Evolutionary conservation across 768 basidiomycete genomes (phyloP).

Genomic region (Leccinum pellstonianum): DNA sequence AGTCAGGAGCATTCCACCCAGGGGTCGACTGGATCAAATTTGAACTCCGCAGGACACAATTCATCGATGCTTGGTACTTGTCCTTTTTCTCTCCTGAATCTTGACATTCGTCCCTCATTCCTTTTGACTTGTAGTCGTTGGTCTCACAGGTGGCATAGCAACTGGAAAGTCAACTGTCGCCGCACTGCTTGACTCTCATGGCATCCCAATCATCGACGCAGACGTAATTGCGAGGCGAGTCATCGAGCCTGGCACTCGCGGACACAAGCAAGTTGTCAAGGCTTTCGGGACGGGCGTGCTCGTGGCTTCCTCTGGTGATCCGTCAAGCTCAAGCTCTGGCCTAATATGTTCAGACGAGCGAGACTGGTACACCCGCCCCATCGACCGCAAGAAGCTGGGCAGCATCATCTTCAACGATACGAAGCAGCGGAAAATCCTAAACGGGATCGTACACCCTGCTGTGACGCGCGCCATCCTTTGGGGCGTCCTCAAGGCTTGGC

Average conservation of each 20-base stretch:
- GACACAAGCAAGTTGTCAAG: conserved; percentile 60
- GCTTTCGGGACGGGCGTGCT: conserved; percentile 75
- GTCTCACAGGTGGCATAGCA: conserved; percentile 94
- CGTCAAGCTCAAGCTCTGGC: not conserved
- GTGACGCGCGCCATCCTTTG: conserved; percentile 78
- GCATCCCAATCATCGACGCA: conserved; percentile 88
- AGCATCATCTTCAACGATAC: conserved; percentile 81
- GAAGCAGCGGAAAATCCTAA: conserved; percentile 66
- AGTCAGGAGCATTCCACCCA: conserved; percentile 1
- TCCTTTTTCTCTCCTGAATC: not conserved
- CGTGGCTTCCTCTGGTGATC: conserved; percentile 25
- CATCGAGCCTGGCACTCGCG: conserved; percentile 79
- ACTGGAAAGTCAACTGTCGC: conserved; percentile 97
- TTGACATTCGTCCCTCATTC: not conserved
- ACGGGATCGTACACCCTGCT: conserved; percentile 87
- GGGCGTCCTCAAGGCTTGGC: conserved; percentile 68
- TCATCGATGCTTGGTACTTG: conserved; percentile 19
- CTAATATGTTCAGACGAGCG: not conserved
- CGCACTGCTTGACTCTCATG: conserved; percentile 57
- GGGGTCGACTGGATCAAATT: too few species aligned
- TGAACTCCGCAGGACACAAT: too few species aligned
- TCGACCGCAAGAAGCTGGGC: conserved; percentile 85
- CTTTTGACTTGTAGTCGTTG: conserved; percentile 60
- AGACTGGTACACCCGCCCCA: conserved; percentile 50
- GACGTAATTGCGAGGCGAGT: conserved; percentile 86